A percentile compares a stretch with the other conserved stretches of the same genome.
Evolutionary conservation across 495 filamentous ascomycete genomes (phyloP).

Genomic region (Hypoxylon crocopeplum): DNA sequence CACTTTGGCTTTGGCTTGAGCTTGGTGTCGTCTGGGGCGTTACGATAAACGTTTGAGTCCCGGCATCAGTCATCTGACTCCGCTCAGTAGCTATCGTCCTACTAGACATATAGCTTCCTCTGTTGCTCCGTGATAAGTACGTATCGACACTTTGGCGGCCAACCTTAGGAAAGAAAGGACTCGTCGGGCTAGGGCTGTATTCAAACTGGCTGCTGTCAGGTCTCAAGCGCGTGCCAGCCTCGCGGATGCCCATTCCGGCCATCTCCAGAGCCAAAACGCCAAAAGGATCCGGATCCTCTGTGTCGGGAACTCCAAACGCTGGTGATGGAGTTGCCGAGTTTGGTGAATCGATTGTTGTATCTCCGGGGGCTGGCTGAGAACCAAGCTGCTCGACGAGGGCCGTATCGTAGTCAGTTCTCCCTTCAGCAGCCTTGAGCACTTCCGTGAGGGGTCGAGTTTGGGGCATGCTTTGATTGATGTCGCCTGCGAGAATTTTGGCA

Average conservation of each 20-base stretch:
- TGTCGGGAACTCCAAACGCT: constrained; percentile 77
- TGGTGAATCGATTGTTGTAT: constrained; percentile 66
- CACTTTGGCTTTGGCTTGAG: constrained; percentile 54
- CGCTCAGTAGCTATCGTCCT: constrained; percentile 63
- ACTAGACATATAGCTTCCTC: constrained; percentile 67
- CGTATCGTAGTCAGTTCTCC: constrained; percentile 74
- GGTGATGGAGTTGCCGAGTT: constrained; percentile 41
- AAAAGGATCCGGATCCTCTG: constrained; percentile 85
- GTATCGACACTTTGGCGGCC: constrained; percentile 73
- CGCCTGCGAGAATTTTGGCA: constrained; percentile 82
- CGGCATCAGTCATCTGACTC: constrained; percentile 65
- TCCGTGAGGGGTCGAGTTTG: constrained; percentile 72
- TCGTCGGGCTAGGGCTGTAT: constrained; percentile 76
- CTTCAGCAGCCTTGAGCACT: constrained; percentile 85
- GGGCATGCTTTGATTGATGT: constrained; percentile 70
- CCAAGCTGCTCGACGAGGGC: constrained; percentile 54
- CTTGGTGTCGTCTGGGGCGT: constrained; percentile 55
- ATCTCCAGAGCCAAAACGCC: constrained; percentile 85
- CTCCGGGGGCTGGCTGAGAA: constrained; percentile 72
- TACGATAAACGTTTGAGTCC: constrained; percentile 60
- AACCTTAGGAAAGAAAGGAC: constrained; percentile 75
- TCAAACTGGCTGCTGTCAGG: constrained; percentile 79
- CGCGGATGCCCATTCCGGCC: constrained; percentile 83
- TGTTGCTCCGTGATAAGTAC: constrained; percentile 65
- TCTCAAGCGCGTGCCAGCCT: constrained; percentile 75